These are phyloP conservation scores for Botrytis deweyae DNA, from an alignment of 2,329 filamentous ascomycete genomes.

Conservation along the genomic window DNA sequence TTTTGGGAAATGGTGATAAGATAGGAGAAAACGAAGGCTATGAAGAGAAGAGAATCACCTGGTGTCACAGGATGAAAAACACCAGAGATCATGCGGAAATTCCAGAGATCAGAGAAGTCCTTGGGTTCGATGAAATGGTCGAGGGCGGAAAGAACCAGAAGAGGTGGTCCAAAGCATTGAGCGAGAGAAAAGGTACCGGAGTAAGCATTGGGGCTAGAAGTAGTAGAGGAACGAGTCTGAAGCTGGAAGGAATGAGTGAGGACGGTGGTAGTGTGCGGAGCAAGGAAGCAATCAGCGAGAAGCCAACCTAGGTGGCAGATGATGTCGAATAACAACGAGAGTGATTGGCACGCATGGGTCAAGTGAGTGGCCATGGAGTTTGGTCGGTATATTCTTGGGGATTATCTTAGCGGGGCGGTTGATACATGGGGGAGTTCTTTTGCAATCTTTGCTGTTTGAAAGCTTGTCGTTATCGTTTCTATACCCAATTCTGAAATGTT, in stretches of 20 bases:
- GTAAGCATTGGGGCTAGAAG: slow-evolving; percentile 37
- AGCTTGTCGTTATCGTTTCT: neutral
- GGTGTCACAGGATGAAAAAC: slow-evolving; percentile 80
- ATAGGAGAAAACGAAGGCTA: slow-evolving; percentile 22
- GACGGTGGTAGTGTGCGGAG: slow-evolving; percentile 19
- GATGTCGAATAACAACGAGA: neutral
- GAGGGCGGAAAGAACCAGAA: slow-evolving; percentile 43
- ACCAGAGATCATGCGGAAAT: slow-evolving; percentile 77
- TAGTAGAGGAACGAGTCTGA: slow-evolving; percentile 15
- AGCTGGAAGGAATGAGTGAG: slow-evolving; percentile 12
- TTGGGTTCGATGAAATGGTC: slow-evolving; percentile 54
- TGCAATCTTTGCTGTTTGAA: neutral
- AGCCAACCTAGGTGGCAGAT: neutral
- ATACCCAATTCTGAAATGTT: slow-evolving; percentile 15
- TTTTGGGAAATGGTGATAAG: slow-evolving; percentile 24
- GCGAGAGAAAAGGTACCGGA: slow-evolving; percentile 54
- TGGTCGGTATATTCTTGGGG: slow-evolving; percentile 4
- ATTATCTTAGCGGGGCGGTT: neutral
- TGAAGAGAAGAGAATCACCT: slow-evolving; percentile 64
- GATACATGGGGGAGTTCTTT: slow-evolving; percentile 12
- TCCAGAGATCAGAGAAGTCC: slow-evolving; percentile 59
- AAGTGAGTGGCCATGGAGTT: slow-evolving; percentile 5
- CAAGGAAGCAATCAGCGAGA: neutral
- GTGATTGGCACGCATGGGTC: neutral
- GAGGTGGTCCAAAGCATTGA: slow-evolving; percentile 49